Evolutionary conservation across 495 filamentous ascomycete species (phyloP).

Genomic region (Annulohypoxylon nitens): DNA sequence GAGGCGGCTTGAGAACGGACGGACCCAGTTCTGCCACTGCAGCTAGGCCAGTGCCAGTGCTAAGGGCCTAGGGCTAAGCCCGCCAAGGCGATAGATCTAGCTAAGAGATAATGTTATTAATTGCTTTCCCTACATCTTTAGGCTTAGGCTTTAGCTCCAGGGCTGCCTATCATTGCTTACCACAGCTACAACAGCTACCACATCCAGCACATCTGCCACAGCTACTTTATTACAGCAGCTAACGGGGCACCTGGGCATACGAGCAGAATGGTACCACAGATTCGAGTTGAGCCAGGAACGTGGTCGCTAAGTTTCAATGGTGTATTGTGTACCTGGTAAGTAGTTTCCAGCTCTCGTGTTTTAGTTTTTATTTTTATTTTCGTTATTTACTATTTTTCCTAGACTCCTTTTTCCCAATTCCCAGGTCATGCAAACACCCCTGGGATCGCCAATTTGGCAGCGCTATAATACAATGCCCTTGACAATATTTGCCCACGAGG

Average conservation of each 20-base stretch:
- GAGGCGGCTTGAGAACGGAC: slow-evolving; percentile 32
- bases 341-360: neutral
- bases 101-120: slow-evolving; percentile 40
- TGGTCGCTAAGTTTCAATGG: slow-evolving; percentile 27
- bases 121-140: slow-evolving; percentile 26
- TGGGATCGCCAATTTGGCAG: slow-evolving; percentile 46
- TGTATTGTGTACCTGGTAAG: slow-evolving; percentile 4
- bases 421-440: slow-evolving; percentile 48
- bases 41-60: too few species aligned
- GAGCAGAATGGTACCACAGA: slow-evolving; percentile 20
- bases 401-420: slow-evolving; percentile 31
- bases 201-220: neutral
- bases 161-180: slow-evolving; percentile 33
- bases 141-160: neutral
- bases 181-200: slow-evolving; percentile 13
- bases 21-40: slow-evolving; percentile 22
- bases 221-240: neutral
- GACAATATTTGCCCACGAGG: slow-evolving; percentile 50
- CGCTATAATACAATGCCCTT: slow-evolving; percentile 52
- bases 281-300: slow-evolving; percentile 27
- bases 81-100: slow-evolving; percentile 43
- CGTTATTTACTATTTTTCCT: slow-evolving; percentile 11
- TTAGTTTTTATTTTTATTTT: slow-evolving; percentile 6
- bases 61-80: slow-evolving; percentile 37
- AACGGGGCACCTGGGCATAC: neutral